Percentiles rank a stretch among this genome's conserved stretches.
Conservation (phyloP, 2,329 filamentous ascomycete species). For the Claviceps cyperi region DNA sequence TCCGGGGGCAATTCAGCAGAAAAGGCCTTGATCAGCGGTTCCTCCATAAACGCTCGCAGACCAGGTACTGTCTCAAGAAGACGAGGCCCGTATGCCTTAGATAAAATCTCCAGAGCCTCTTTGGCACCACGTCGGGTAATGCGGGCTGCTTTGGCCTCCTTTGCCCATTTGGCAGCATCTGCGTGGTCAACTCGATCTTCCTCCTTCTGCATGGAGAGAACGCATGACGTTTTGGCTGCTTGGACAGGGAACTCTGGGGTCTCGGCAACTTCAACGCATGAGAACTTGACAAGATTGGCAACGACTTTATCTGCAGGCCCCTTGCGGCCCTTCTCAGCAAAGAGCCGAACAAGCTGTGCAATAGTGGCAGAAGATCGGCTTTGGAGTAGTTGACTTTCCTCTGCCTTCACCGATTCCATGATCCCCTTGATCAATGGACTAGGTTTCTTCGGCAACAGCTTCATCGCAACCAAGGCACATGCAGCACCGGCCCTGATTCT, state of each 20-base stretch:
- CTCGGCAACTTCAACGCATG: constrained; percentile 92
- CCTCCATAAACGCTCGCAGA: constrained; percentile 65
- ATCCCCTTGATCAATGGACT: constrained; percentile 86
- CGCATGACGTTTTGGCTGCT: constrained; percentile 59
- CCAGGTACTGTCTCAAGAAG: constrained; percentile 78
- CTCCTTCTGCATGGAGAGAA: constrained; percentile 90
- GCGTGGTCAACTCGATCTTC: constrained; percentile 88
- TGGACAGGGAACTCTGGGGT: constrained; percentile 90
- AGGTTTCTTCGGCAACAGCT: constrained; percentile 81
- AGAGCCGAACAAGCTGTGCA: constrained; percentile 70
- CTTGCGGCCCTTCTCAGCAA: constrained; percentile 64
- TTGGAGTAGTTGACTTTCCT: constrained; percentile 83
- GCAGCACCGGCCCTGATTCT: constrained; percentile 78
- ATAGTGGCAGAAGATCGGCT: constrained; percentile 74
- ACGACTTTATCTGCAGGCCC: constrained; percentile 93
- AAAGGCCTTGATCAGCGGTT: constrained; percentile 64
- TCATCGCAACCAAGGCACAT: constrained; percentile 77
- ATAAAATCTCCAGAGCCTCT: constrained; percentile 80
- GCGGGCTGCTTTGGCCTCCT: constrained; percentile 74
- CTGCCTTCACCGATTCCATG: constrained; percentile 95
- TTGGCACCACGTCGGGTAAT: constrained; percentile 89
- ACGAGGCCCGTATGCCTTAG: constrained; percentile 59
- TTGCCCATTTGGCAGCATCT: constrained; percentile 79
- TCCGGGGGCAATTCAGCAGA: constrained; percentile 54
- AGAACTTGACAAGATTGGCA: constrained; percentile 90